A percentile compares a stretch with the other conserved stretches of the same genome.
phyloP scores from a whole-genome alignment of 1,284 basidiomycete genomes.

The Naganishia sp. region DNA sequence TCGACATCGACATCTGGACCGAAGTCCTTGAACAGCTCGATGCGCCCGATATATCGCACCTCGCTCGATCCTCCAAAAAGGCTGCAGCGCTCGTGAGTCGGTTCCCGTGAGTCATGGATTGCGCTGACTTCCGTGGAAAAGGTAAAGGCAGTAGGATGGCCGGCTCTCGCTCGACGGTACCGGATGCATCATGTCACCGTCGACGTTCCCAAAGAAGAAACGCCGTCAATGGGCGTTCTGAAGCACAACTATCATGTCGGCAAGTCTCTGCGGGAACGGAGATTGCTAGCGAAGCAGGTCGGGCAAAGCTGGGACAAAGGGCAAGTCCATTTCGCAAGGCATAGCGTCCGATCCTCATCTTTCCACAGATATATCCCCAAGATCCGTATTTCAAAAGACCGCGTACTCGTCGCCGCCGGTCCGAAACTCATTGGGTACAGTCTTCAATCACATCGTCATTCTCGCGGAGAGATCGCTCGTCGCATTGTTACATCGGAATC shows the following conservation, averaged over 20 bases:
- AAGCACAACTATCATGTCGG: slow-evolving; percentile 6
- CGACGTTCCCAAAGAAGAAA: background rate
- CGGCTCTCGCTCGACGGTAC: slow-evolving; percentile 14
- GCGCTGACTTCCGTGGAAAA: background rate
- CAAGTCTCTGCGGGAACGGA: slow-evolving; percentile 1
- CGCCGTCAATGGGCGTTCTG: background rate
- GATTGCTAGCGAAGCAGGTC: slow-evolving; percentile 20
- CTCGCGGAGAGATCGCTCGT: slow-evolving; percentile 1
- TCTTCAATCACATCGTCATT: background rate
- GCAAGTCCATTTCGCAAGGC: background rate
- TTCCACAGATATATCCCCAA: slow-evolving; percentile 21
- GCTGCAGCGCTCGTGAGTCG: slow-evolving; percentile 17
- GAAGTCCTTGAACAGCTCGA: slow-evolving; percentile 22
- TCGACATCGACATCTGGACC: slow-evolving; percentile 23
- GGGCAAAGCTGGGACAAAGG: slow-evolving; percentile 25
- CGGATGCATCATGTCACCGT: slow-evolving; percentile 23
- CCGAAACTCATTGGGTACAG: slow-evolving; percentile 15
- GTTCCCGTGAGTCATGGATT: background rate
- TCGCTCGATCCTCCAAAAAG: slow-evolving; percentile 16
- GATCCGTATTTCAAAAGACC: slow-evolving; percentile 11
- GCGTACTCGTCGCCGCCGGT: slow-evolving; percentile 20
- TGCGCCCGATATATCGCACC: slow-evolving; percentile 11
- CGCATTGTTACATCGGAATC: background rate
- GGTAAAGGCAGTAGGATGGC: slow-evolving; percentile 28
- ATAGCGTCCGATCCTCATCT: no score